Percentiles rank a stretch among this genome's conserved stretches.
These are phyloP conservation scores for Solanum verrucosum DNA, from an alignment of 257 asterid species.

Conservation along the genomic window DNA sequence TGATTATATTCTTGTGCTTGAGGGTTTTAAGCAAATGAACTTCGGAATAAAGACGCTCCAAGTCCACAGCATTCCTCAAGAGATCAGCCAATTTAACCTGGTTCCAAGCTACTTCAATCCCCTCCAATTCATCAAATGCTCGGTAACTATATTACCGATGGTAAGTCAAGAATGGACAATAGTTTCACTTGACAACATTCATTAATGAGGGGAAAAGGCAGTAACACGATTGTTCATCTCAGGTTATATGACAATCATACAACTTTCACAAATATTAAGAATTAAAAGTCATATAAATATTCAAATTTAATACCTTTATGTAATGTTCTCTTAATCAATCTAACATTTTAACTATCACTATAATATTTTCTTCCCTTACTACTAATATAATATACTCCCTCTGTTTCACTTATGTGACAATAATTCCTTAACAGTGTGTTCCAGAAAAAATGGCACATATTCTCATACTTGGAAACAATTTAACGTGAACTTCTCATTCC, in stretches of 20 bases:
- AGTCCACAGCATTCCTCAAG: conserved; percentile 59
- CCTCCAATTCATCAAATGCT: conserved; percentile 93
- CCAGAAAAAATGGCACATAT: not conserved
- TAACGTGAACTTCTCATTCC: not conserved
- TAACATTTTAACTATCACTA: not conserved
- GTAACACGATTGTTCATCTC: not conserved
- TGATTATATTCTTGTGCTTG: conserved; percentile 87
- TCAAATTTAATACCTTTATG: not conserved
- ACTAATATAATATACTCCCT: not conserved
- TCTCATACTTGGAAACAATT: not conserved
- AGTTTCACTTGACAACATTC: not conserved
- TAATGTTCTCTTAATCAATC: not conserved
- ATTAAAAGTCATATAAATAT: not conserved
- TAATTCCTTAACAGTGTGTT: not conserved
- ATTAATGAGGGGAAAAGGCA: not conserved
- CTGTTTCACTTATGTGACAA: not conserved
- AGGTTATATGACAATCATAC: not conserved
- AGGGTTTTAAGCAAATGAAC: conserved; percentile 91
- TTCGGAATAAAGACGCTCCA: conserved; percentile 84
- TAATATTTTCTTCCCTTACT: not conserved
- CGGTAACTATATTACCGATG: conserved; percentile 52
- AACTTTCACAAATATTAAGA: not conserved
- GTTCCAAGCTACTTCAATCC: conserved; percentile 97
- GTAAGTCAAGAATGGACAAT: conserved; percentile 34
- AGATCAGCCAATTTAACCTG: conserved; percentile 79